Percentiles rank a stretch among this genome's conserved stretches.
Conservation (phyloP, 768 basidiomycete species). For the Lactifluus piperatus region DNA sequence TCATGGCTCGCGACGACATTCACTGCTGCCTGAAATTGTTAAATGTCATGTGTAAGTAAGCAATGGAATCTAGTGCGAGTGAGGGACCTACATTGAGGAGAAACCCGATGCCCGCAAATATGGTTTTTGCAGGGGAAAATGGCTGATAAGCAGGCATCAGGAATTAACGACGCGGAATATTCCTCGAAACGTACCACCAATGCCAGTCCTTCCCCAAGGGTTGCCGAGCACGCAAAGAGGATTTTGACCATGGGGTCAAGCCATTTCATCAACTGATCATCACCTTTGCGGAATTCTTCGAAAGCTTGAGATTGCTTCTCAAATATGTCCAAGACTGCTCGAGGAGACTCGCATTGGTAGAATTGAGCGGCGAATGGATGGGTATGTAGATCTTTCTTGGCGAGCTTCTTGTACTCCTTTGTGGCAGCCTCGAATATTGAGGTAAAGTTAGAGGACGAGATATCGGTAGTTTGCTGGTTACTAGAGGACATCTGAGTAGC, state of each 20-base stretch:
- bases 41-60: neutral
- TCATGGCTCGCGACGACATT: neutral
- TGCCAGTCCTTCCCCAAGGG: neutral
- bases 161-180: neutral
- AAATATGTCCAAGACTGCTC: neutral
- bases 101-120: neutral
- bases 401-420: neutral
- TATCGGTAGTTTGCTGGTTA: too few relatives aligned
- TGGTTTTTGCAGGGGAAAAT: neutral
- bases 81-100: neutral
- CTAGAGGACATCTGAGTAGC: too few relatives aligned
- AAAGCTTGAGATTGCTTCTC: neutral
- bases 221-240: neutral
- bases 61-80: neutral
- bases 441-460: too few relatives aligned
- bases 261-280: too few relatives aligned
- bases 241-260: too few relatives aligned
- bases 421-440: neutral
- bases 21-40: neutral
- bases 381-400: neutral
- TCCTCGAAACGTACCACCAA: neutral
- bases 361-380: neutral
- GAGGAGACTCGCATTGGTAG: neutral
- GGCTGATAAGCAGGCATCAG: neutral
- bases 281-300: too few relatives aligned